Conservation (phyloP, 2,329 filamentous ascomycete species). For the Colletotrichum echinochloae region DNA sequence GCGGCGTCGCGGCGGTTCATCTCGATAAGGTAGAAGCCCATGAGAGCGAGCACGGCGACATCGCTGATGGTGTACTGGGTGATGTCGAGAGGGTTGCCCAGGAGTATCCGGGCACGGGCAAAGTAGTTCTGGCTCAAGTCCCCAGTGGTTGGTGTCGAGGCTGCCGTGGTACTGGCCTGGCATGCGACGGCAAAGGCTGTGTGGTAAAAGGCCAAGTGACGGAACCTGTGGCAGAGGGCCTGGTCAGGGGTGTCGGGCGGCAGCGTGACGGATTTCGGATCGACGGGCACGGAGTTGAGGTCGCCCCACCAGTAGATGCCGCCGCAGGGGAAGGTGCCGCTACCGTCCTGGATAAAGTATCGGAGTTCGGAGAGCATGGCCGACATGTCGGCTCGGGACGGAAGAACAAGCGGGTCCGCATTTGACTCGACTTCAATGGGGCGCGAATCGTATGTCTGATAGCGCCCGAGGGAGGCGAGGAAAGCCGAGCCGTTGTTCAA, state of each 20-base stretch:
- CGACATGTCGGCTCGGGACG: conserved; percentile 51
- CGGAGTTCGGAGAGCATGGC: conserved; percentile 56
- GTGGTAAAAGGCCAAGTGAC: conserved; percentile 59
- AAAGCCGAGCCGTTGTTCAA: conserved; percentile 49
- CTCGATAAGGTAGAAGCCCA: conserved; percentile 63
- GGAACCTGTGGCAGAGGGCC: conserved; percentile 45
- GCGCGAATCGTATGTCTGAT: conserved; percentile 61
- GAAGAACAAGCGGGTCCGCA: conserved; percentile 56
- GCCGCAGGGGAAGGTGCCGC: conserved; percentile 55
- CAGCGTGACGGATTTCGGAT: conserved; percentile 43
- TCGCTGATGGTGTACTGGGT: conserved; percentile 56
- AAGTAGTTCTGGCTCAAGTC: conserved; percentile 59
- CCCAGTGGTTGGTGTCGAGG: conserved; percentile 46
- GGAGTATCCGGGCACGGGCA: conserved; percentile 55
- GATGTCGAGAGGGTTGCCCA: conserved; percentile 62
- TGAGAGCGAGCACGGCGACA: conserved; percentile 58
- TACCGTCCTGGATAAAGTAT: conserved; percentile 59
- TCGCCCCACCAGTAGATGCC: conserved; percentile 63
- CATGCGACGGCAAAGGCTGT: conserved; percentile 58
- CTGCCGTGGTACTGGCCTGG: conserved; percentile 47
- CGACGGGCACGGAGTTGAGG: conserved; percentile 49
- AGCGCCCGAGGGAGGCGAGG: conserved; percentile 56
- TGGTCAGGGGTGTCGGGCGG: conserved; percentile 42
- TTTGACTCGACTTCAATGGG: conserved; percentile 51
- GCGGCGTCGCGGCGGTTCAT: conserved; percentile 62